A percentile compares a stretch with the other conserved stretches of the same genome.
Conservation (phyloP, 2,329 filamentous ascomycete genomes). For the Apiospora aurea region DNA sequence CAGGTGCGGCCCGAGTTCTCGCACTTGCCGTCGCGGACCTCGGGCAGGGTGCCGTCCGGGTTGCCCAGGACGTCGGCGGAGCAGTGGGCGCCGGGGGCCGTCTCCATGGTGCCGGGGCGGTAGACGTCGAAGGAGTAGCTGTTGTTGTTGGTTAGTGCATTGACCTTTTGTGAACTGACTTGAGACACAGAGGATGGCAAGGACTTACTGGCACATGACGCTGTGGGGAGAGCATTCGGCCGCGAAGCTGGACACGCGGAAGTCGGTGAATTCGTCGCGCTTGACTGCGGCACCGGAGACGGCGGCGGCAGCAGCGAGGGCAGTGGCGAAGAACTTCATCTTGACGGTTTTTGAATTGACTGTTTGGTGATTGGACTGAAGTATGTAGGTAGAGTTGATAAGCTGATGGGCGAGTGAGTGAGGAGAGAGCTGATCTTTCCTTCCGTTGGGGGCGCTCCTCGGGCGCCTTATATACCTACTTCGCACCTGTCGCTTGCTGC, state of each 20-base stretch:
- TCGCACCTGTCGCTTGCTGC: no score
- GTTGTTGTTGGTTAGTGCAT: neutral
- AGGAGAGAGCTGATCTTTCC: neutral
- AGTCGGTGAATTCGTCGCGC: neutral
- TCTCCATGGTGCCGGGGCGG: constrained; percentile 3
- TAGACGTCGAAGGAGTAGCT: constrained; percentile 14
- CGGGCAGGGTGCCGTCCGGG: constrained; percentile 9
- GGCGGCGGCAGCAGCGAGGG: constrained; percentile 6
- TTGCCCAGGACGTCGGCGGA: constrained; percentile 6
- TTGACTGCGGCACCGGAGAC: neutral
- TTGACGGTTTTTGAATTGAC: neutral
- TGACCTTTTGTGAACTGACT: neutral
- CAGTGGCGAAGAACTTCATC: constrained; percentile 7
- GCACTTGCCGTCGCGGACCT: constrained; percentile 7
- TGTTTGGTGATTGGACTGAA: constrained; percentile 4
- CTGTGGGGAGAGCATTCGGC: neutral
- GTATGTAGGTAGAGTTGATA: neutral
- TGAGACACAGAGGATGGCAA: neutral
- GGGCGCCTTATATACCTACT: neutral
- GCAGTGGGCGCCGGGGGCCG: constrained; percentile 8
- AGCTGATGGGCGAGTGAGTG: neutral
- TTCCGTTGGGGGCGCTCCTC: neutral
- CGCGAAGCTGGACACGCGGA: constrained; percentile 14
- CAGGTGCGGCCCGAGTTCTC: constrained; percentile 15
- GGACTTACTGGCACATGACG: constrained; percentile 7